Conservation (phyloP, 306 rosid species). For the Quercus ilex region DNA sequence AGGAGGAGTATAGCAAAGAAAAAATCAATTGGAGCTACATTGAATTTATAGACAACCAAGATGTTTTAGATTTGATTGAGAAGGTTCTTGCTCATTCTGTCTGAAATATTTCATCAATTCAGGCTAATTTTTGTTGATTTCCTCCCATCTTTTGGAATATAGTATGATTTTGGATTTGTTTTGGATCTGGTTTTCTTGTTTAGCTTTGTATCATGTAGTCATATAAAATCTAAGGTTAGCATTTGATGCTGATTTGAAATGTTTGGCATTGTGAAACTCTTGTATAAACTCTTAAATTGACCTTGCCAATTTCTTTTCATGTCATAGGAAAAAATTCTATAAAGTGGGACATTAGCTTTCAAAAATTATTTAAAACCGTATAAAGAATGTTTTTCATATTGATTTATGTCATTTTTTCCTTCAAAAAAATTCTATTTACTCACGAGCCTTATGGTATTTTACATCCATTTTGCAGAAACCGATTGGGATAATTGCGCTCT, state of each 20-base stretch:
- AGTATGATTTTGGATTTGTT: neutral
- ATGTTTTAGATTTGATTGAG: slow-evolving; percentile 95
- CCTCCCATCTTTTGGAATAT: too few relatives aligned
- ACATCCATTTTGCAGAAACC: slow-evolving; percentile 81
- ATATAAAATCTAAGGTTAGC: neutral
- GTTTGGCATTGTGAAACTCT: neutral
- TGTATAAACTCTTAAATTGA: neutral
- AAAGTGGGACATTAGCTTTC: neutral
- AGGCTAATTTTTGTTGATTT: neutral
- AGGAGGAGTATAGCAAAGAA: slow-evolving; percentile 94
- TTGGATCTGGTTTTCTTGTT: neutral
- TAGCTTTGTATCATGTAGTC: neutral
- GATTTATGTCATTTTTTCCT: neutral
- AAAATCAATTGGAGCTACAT: slow-evolving; percentile 98
- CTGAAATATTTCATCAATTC: neutral
- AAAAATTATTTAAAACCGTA: neutral
- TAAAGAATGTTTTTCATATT: neutral
- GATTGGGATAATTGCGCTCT: slow-evolving; percentile 78
- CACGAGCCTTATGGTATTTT: slow-evolving; percentile 26
- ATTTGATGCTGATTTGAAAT: slow-evolving; percentile 1
- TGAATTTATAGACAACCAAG: slow-evolving; percentile 97
- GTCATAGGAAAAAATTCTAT: neutral
- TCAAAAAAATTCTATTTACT: slow-evolving; percentile 14
- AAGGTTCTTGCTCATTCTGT: slow-evolving; percentile 51
- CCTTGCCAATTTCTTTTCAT: neutral